Conservation (phyloP, 371 early-diverging fungal genomes). For the Basidiobolus meristosporus region DNA sequence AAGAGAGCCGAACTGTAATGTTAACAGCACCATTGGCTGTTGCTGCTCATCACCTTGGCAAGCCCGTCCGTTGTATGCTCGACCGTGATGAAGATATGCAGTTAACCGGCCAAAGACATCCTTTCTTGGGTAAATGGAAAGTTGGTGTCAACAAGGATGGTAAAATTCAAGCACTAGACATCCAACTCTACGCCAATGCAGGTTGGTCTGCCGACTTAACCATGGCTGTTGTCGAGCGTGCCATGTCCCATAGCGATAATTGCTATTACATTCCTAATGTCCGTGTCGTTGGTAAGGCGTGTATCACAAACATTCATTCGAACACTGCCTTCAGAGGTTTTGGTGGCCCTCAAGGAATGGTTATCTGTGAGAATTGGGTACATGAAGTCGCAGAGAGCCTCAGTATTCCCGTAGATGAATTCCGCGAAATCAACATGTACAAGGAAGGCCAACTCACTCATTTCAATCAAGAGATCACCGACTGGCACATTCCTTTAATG, state of each 20-base stretch:
- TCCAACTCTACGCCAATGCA: slow-evolving; percentile 32
- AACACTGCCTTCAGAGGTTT: slow-evolving; percentile 66
- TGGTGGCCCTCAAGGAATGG: slow-evolving; percentile 60
- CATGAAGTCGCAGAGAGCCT: slow-evolving; percentile 41
- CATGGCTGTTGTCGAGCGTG: slow-evolving; percentile 40
- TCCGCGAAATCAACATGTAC: slow-evolving; percentile 42
- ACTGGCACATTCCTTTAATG: slow-evolving; percentile 42
- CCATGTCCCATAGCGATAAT: slow-evolving; percentile 44
- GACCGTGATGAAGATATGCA: slow-evolving; percentile 65
- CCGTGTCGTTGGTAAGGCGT: slow-evolving; percentile 32
- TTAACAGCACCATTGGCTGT: slow-evolving; percentile 29
- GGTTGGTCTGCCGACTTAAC: slow-evolving; percentile 56
- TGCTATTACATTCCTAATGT: slow-evolving; percentile 43
- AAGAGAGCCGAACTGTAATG: slow-evolving; percentile 42
- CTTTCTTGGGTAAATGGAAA: slow-evolving; percentile 47
- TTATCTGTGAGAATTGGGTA: slow-evolving; percentile 47
- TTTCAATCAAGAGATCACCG: slow-evolving; percentile 30
- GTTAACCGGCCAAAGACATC: slow-evolving; percentile 50
- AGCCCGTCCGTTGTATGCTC: slow-evolving; percentile 44
- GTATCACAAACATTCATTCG: slow-evolving; percentile 52
- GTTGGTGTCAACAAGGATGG: slow-evolving; percentile 41
- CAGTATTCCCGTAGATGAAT: slow-evolving; percentile 20
- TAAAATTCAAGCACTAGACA: slow-evolving; percentile 29
- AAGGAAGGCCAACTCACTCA: slow-evolving; percentile 39
- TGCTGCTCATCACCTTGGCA: slow-evolving; percentile 30